A percentile compares a stretch with the other conserved stretches of the same genome.
Conservation (phyloP, 345 rosid species). For the Syzygium jambos region DNA sequence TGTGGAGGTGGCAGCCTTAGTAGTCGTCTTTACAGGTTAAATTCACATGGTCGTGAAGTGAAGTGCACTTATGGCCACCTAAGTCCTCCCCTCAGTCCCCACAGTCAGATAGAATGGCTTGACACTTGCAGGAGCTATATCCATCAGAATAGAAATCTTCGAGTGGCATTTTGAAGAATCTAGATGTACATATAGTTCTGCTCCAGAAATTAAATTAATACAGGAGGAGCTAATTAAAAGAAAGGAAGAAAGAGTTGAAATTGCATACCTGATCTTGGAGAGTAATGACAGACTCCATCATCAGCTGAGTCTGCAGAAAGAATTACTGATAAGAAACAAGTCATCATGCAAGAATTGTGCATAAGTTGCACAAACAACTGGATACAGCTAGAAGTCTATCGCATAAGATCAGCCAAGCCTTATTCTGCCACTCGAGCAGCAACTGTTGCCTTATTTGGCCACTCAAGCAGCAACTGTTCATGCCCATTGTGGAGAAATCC, state of each 20-base stretch:
- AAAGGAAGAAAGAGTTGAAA: neutral
- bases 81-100: neutral
- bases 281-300: slow-evolving; percentile 13
- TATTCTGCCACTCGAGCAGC: neutral
- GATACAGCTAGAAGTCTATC: neutral
- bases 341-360: neutral
- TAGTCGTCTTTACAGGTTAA: neutral
- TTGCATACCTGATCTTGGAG: slow-evolving; percentile 35
- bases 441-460: neutral
- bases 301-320: slow-evolving; percentile 22
- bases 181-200: neutral
- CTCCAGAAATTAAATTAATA: neutral
- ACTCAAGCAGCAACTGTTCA: neutral
- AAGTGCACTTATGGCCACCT: neutral
- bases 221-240: neutral
- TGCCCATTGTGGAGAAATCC: neutral
- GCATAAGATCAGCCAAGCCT: neutral
- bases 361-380: neutral
- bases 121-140: neutral
- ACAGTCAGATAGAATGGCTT: neutral
- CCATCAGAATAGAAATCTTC: neutral
- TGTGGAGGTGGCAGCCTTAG: neutral
- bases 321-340: neutral
- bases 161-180: neutral
- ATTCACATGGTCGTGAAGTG: neutral